Evolutionary conservation across 176 grass and related monocot genomes (phyloP).

Genomic region (bread wheat (Triticum aestivum)): IWGSC_CS_RefSeq_v2.1 NC_057807.1:471830164-471830663

Average conservation of each 20-base stretch:
- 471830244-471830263: background rate
- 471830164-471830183: background rate
- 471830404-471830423: background rate
- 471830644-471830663: background rate
- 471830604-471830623: background rate
- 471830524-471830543: too few species aligned
- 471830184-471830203: background rate
- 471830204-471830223: background rate
- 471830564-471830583: background rate
- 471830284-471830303: background rate
- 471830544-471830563: background rate
- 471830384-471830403: background rate
- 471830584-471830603: background rate
- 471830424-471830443: slow-evolving; percentile 14
- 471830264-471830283: background rate
- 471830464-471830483: background rate
- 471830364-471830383: background rate
- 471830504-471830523: background rate
- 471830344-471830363: background rate
- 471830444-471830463: background rate
- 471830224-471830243: background rate
- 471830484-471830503: background rate
- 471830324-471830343: background rate
- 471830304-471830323: background rate
- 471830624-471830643: background rate